Base-by-base conservation (phyloP, 2,329 filamentous ascomycete species). In the Paracorniculantispora psalliotae region DNA sequence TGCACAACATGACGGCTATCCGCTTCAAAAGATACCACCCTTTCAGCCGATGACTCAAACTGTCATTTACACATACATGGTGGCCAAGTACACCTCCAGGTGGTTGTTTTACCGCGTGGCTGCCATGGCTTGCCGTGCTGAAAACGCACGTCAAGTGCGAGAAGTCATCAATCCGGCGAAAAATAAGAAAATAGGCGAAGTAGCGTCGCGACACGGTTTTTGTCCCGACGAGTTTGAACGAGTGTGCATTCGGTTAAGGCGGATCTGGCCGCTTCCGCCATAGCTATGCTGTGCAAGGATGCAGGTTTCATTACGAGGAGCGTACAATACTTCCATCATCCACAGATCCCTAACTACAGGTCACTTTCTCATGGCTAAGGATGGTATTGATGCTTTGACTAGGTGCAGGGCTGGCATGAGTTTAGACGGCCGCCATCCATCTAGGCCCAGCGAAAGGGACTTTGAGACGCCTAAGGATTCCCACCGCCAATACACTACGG, bases 121-220 rank as follows among this genome's bases (percentile, higher is more conserved):
- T 9, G 73, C 75, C 6, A 60, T 61, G 4, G 56, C 75, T 1
- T 75, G 72, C 58, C 51, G 66, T 7, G 63, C 60, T 15, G 58
- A 66, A 12, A 30, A 65, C 8, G 59, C 62, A 55, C 48, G 59
- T 4, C 47, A 57, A 2, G 69, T 79, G 2, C 64, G 72, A 5
- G 77, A 79, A 66, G 76, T 79, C 1, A 69, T 78, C 19, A 79
- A 79, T 64, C 76, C 76, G 1, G 65, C 61, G 33, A 78, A 75
- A 57, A 71, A 74, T 35, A 8, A 52, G 47, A 77, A 74, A 60
- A 51, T 73, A 0, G 47, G 59, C 1, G 65, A 65, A 53, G 74
- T 79, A 6, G 75, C 76, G 25, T 59, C 43, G 12, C 72, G 76
- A 28, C 71, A 79, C 61, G 57, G 66, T 4, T 69, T 78, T 23